phyloP scores from a whole-genome alignment of 1,139 yeast species.

The Scheffersomyces stambukii region DNA sequence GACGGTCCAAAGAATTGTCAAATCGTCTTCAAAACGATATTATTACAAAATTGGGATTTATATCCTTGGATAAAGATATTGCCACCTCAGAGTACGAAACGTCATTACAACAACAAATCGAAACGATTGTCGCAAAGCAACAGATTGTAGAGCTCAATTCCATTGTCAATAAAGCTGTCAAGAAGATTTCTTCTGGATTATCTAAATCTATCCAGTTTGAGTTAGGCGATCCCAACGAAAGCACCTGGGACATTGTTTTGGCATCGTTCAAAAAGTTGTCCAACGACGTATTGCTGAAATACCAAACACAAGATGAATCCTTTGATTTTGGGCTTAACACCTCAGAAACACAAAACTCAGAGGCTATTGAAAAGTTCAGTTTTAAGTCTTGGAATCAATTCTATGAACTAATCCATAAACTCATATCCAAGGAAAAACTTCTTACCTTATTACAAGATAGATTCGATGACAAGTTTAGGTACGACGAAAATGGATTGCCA shows the following conservation, averaged over 20 bases:
- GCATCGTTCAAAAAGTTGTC: slow-evolving; percentile 42
- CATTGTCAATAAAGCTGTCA: slow-evolving; percentile 32
- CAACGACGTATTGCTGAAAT: slow-evolving; percentile 18
- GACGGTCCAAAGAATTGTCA: slow-evolving; percentile 13
- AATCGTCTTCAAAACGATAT: slow-evolving; percentile 12
- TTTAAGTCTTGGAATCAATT: slow-evolving; percentile 64
- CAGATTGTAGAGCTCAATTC: slow-evolving; percentile 44
- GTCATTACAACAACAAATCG: slow-evolving; percentile 18
- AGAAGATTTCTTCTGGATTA: slow-evolving; percentile 35
- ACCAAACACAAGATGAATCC: too few species aligned
- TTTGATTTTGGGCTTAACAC: slow-evolving; percentile 63
- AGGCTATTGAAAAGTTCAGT: slow-evolving; percentile 41
- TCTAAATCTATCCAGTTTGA: slow-evolving; percentile 37
- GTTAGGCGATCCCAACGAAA: slow-evolving; percentile 39
- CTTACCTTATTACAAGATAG: slow-evolving; percentile 56
- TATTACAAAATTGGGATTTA: slow-evolving; percentile 12
- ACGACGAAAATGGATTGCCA: slow-evolving; percentile 80
- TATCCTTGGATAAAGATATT: slow-evolving; percentile 24
- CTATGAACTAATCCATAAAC: slow-evolving; percentile 54
- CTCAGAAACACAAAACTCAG: slow-evolving; percentile 33
- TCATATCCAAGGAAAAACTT: slow-evolving; percentile 55
- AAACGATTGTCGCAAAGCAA: slow-evolving; percentile 28
- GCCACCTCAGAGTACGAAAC: slow-evolving; percentile 11
- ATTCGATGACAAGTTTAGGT: slow-evolving; percentile 80
- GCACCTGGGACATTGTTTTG: slow-evolving; percentile 62